Base-by-base conservation (phyloP, 2,329 filamentous ascomycete species). In the Peltaster fructicola region DNA sequence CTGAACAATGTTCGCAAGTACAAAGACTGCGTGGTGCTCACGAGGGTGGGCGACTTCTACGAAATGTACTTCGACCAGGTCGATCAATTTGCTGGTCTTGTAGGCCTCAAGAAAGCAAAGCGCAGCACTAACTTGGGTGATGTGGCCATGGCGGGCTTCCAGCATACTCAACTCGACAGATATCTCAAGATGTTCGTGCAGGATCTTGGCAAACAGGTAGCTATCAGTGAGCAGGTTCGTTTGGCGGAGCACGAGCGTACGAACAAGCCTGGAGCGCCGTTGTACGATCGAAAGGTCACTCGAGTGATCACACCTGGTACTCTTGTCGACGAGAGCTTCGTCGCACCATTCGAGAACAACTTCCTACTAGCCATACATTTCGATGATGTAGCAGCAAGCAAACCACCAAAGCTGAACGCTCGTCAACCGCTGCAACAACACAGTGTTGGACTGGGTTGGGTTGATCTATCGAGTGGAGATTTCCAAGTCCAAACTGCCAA, bases 51-150 rank as follows among this genome's bases (percentile, higher is more conserved):
- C 28, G 75, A 84, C 31, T 98, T 98, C 53, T 98, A 95, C 52
- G 88, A 98, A 65, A 59, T 98, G 30, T 98, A 98, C 54, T 90
- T 95, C 50, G 77, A 91, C 41, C 84, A 98, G 48, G 88, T 90
- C 7, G 78, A 91, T 30, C 73, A 92, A 44, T 77, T 76, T 48
- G 85, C 77, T 2, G 78, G 82, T 1, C 58, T 91, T 21, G 61
- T 98, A 35, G 88, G 82, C 41, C 56, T 98, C 43, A 95, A 93
- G 51, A 71, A 91, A 27, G 73, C 76, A 3, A 66, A 66, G 27
- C 88, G 80, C 48, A 82, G 71, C 50, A 81, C 77, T n/a, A 77
- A 56, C 35, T 73, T 72, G 6, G 78, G 76, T 1, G 65, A 68
- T 12, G 79, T 98, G 10, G 58, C 84, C 5, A 95, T 98, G 85